A percentile compares a stretch with the other conserved stretches of the same genome.
Evolutionary conservation across 2,329 filamentous ascomycete genomes (phyloP).

Genomic region (Diplocarpon rosae): DNA sequence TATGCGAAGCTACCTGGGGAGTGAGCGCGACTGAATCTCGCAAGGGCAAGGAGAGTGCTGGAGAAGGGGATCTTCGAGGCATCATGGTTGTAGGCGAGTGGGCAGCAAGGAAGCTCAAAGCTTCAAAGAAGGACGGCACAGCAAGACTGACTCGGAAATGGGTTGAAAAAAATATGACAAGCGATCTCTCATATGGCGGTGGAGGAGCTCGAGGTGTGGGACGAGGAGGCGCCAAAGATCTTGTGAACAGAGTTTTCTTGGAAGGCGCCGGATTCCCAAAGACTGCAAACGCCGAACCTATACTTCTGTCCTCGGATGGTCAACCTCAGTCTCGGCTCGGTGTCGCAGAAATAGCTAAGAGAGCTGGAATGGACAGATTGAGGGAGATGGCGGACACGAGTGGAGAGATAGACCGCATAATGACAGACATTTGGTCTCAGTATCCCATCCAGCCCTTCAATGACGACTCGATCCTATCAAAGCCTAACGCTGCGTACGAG

Average conservation of each 20-base stretch:
- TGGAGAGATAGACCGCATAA: slow-evolving; percentile 67
- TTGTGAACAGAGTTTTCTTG: slow-evolving; percentile 67
- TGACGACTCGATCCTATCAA: slow-evolving; percentile 82
- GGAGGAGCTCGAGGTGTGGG: slow-evolving; percentile 62
- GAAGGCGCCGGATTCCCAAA: slow-evolving; percentile 61
- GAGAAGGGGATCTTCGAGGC: slow-evolving; percentile 64
- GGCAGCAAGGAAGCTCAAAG: slow-evolving; percentile 62
- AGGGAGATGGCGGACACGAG: slow-evolving; percentile 68
- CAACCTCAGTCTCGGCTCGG: slow-evolving; percentile 48
- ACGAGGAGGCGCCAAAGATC: slow-evolving; percentile 60
- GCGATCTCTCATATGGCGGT: slow-evolving; percentile 58
- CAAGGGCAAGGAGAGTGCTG: slow-evolving; percentile 55
- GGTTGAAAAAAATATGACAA: slow-evolving; percentile 62
- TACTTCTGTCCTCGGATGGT: slow-evolving; percentile 21
- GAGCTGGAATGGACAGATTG: slow-evolving; percentile 59
- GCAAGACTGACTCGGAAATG: slow-evolving; percentile 57
- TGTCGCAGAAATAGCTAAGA: slow-evolving; percentile 63
- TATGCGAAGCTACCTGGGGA: slow-evolving; percentile 77
- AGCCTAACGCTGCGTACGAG: slow-evolving; percentile 71
- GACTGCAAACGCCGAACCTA: slow-evolving; percentile 23
- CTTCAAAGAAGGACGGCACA: slow-evolving; percentile 32
- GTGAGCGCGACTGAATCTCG: slow-evolving; percentile 62
- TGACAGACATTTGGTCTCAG: slow-evolving; percentile 73
- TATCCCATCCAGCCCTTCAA: slow-evolving; percentile 86
- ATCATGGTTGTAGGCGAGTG: slow-evolving; percentile 82